Conservation (phyloP, 2,329 filamentous ascomycete species). For the Claviceps quebecensis region DNA sequence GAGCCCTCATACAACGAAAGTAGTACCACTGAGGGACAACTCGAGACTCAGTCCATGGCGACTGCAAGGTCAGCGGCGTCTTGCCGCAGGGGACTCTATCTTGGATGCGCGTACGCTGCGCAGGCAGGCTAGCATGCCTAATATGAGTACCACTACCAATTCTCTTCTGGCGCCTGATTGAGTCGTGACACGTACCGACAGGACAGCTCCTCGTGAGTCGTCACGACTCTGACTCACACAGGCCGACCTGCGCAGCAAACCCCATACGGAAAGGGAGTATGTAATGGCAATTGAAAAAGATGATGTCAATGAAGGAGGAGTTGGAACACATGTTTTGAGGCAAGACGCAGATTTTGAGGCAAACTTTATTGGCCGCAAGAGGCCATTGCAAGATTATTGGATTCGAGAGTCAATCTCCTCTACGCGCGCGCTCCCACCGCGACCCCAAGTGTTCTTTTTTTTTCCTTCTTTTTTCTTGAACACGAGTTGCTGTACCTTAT, state of each 20-base stretch:
- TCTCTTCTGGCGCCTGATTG: too few species aligned
- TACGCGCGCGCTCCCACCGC: not conserved
- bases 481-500: not conserved
- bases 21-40: not conserved
- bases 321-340: too few species aligned
- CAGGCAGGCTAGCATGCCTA: slow-evolving; percentile 1
- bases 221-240: too few species aligned
- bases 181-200: too few species aligned
- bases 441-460: not conserved
- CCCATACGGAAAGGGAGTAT: too few species aligned
- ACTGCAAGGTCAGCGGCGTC: not conserved
- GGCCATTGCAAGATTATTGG: not conserved
- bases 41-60: not conserved
- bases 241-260: too few species aligned
- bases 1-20: not conserved
- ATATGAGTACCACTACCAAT: not conserved
- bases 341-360: too few species aligned
- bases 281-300: too few species aligned
- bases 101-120: not conserved
- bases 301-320: too few species aligned
- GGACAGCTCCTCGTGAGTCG: too few species aligned
- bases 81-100: not conserved
- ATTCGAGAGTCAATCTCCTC: too few species aligned
- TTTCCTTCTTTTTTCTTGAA: not conserved
- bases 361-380: not conserved